Evolutionary conservation across 306 rosid genomes (phyloP).

Genomic region (Prosopis cineraria): DNA sequence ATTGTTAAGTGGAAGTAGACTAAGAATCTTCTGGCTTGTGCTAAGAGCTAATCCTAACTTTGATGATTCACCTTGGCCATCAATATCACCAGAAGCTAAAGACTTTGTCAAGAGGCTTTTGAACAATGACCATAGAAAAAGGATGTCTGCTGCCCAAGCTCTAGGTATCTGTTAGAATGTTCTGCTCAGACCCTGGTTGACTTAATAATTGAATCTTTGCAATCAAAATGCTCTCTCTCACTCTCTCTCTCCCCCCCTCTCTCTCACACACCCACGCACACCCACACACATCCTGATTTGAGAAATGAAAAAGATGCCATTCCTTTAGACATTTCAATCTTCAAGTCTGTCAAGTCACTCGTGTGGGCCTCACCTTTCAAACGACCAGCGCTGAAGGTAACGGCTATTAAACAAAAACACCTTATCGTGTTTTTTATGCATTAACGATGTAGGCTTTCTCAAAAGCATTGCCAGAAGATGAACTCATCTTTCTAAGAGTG

Average conservation of each 20-base stretch:
- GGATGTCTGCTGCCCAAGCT: conserved; percentile 98
- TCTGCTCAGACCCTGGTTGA: conserved; percentile 26
- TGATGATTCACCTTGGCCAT: conserved; percentile 92
- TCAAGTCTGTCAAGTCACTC: conserved; percentile 80
- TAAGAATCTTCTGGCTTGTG: conserved; percentile 94
- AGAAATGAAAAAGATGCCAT: conserved; percentile 60
- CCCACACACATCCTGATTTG: conserved; percentile 29
- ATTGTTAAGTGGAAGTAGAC: conserved; percentile 91
- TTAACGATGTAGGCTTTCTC: conserved; percentile 73
- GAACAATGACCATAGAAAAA: conserved; percentile 93
- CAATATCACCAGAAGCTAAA: conserved; percentile 86
- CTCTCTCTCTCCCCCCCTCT: too few relatives aligned
- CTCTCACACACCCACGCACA: too few relatives aligned
- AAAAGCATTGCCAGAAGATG: conserved; percentile 80
- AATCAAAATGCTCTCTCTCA: conserved; percentile 10
- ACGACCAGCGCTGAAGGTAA: conserved; percentile 90
- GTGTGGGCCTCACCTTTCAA: conserved; percentile 78
- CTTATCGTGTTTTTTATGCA: conserved; percentile 18
- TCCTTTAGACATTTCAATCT: conserved; percentile 83
- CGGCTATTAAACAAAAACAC: conserved; percentile 21
- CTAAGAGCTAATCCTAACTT: conserved; percentile 93
- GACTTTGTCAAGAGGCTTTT: conserved; percentile 92
- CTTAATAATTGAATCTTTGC: conserved; percentile 18
- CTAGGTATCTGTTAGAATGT: conserved; percentile 50
- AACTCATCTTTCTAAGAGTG: conserved; percentile 74